Conservation (phyloP, 1,284 basidiomycete species). For the Fomitopsis palustris region DNA sequence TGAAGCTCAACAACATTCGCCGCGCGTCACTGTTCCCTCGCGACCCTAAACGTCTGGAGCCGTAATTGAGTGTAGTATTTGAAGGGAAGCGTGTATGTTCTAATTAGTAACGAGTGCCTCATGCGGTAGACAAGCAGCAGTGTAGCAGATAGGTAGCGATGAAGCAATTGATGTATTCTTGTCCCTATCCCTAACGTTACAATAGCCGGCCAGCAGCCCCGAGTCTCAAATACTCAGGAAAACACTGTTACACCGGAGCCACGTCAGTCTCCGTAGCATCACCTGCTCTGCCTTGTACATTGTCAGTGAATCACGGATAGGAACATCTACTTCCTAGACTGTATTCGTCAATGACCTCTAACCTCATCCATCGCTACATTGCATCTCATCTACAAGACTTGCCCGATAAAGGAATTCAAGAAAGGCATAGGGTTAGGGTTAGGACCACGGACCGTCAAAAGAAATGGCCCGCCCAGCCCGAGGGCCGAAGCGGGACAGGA, state of each 20-base stretch:
- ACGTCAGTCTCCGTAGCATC: too few species aligned
- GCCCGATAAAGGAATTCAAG: not conserved
- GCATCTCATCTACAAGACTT: not conserved
- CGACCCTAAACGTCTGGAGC: constrained; percentile 82
- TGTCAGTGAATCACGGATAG: too few species aligned
- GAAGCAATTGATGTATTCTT: constrained; percentile 4
- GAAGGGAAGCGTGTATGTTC: constrained; percentile 20
- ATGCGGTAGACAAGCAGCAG: too few species aligned
- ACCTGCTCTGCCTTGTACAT: not conserved
- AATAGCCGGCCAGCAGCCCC: not conserved
- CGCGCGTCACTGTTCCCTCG: constrained; percentile 94
- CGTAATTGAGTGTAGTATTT: constrained; percentile 42
- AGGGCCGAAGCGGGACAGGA: constrained; percentile 57
- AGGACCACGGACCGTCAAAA: constrained; percentile 1
- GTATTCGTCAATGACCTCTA: not conserved
- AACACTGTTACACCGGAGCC: too few species aligned
- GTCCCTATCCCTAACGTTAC: not conserved
- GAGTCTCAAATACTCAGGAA: not conserved
- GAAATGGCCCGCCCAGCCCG: constrained; percentile 32
- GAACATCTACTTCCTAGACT: not conserved
- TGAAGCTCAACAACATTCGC: constrained; percentile 94
- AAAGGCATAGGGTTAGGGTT: constrained; percentile 8
- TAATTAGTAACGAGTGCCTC: too few species aligned
- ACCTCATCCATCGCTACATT: not conserved
- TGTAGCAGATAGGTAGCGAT: constrained; percentile 5